phyloP scores from a whole-genome alignment of 1,284 basidiomycete species.

The Microbotryum lychnidis-dioicae region DNA sequence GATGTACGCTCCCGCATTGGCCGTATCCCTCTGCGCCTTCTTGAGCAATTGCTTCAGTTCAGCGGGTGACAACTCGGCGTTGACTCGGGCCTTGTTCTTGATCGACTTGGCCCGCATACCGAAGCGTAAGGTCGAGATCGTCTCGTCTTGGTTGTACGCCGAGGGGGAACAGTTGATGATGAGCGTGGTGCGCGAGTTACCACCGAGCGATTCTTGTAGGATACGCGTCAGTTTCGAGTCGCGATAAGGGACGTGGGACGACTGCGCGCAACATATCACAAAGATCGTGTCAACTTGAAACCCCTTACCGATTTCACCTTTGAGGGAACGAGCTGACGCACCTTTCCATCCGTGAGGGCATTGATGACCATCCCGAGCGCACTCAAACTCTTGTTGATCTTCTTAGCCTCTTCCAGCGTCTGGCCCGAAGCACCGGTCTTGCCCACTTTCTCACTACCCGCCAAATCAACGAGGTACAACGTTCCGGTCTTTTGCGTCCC shows the following conservation, averaged over 20 bases:
- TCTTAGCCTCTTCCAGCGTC: constrained; percentile 98
- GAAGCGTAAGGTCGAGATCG: constrained; percentile 92
- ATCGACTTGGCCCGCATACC: constrained; percentile 95
- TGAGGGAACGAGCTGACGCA: constrained; percentile 39
- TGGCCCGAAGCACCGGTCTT: constrained; percentile 99
- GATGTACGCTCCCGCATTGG: constrained; percentile 77
- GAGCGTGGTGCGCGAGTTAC: constrained; percentile 95
- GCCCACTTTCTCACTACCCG: constrained; percentile 97
- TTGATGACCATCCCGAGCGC: constrained; percentile 99
- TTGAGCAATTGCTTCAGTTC: constrained; percentile 89
- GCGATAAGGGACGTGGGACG: constrained; percentile 95
- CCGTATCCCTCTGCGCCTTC: constrained; percentile 80
- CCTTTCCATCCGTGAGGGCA: constrained; percentile 92
- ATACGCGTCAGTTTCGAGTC: constrained; percentile 99
- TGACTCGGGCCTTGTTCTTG: constrained; percentile 99
- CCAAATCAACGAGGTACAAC: constrained; percentile 94
- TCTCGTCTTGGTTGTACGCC: constrained; percentile 93
- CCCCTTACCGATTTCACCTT: too few species aligned
- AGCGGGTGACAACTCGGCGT: constrained; percentile 91
- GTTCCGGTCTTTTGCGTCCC: constrained; percentile 95
- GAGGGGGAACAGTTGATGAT: constrained; percentile 99
- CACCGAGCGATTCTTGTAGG: constrained; percentile 97
- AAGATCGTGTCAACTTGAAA: too few species aligned
- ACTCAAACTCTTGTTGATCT: constrained; percentile 98
- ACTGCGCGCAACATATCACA: constrained; percentile 50